These are phyloP conservation scores for Amphichorda felina DNA, from an alignment of 2,329 filamentous ascomycete species.

Conservation along the genomic window DNA sequence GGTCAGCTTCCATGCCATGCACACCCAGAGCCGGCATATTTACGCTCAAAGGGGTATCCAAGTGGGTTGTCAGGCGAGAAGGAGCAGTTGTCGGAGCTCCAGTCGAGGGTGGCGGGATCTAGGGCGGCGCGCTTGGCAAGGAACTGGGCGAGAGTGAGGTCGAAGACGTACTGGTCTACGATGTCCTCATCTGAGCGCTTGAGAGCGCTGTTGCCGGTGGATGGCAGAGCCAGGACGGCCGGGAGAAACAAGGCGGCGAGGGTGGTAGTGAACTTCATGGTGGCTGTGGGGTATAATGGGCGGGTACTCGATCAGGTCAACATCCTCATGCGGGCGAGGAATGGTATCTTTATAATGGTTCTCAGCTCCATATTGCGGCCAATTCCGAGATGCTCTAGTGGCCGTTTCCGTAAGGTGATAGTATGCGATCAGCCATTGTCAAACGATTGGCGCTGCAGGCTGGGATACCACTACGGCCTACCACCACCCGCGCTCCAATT, in stretches of 20 bases:
- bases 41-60: conserved; percentile 19
- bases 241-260: conserved; percentile 2
- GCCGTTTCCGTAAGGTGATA: no score
- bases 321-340: no score
- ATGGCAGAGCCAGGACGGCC: conserved; percentile 1
- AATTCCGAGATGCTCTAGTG: no score
- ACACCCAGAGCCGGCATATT: background rate
- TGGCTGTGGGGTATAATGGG: no score
- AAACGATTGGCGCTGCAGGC: no score
- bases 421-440: no score
- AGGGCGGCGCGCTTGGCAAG: conserved; percentile 17
- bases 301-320: no score
- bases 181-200: no score
- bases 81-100: conserved; percentile 23
- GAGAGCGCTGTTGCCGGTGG: conserved; percentile 1
- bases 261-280: conserved; percentile 4
- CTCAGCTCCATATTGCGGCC: no score
- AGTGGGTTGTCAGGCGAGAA: conserved; percentile 22
- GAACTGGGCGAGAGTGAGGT: conserved; percentile 23
- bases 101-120: conserved; percentile 21
- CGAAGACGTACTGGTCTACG: conserved; percentile 31
- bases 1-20: background rate
- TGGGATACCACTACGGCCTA: no score
- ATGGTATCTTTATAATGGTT: no score
- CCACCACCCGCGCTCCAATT: no score